Base-by-base conservation (phyloP, 257 asterid genomes). In the Jaltomata sinuosa region DNA sequence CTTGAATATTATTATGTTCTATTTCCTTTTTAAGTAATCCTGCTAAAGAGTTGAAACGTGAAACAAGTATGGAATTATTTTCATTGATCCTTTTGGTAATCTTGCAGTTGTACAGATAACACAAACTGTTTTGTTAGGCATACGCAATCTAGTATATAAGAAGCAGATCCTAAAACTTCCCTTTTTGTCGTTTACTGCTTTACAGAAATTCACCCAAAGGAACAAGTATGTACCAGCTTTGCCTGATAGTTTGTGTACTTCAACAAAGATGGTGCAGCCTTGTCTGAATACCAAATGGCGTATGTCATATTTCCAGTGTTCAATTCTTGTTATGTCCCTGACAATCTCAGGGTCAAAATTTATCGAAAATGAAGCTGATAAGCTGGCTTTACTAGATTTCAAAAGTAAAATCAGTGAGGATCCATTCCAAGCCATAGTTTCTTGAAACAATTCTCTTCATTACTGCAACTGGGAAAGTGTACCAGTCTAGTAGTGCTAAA, bases 391-490 rank as follows among this genome's bases (percentile, higher is more conserved):
- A 14, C 3, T 62, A 31, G 22, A 31, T 12, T 29, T 64, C 9
- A 29, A 64, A 15, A 31, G 40, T 29, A 64, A 31, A 31, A 64
- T 62, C 19, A 62, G 9, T 27, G 19, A 62, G 32, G 71, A 62
- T 29, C 22, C 22, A 31, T 29, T 64, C 40, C 72, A 54, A 36
- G 31, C 27, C 2, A 8, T 76, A 47, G 22, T 18, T 38, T 74
- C 54, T 11, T 77, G 86, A 54, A 77, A 84, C 55, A 72, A 62
- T 47, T 81, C 83, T 6, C 69, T 32, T n/a, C 76, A 54, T 27
- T 49, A 69, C 72, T 85, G 88, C 81, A 59, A 27, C 7, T 83
- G 90, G 77, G 62, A 16, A 78, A 36, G 16, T 52, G 79, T 14
- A 54, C 11, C 34, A 32, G 71, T 8, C 29, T 86, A 61, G 53